phyloP scores from a whole-genome alignment of 2,329 filamentous ascomycete species.

The Onygenales sp. region DNA sequence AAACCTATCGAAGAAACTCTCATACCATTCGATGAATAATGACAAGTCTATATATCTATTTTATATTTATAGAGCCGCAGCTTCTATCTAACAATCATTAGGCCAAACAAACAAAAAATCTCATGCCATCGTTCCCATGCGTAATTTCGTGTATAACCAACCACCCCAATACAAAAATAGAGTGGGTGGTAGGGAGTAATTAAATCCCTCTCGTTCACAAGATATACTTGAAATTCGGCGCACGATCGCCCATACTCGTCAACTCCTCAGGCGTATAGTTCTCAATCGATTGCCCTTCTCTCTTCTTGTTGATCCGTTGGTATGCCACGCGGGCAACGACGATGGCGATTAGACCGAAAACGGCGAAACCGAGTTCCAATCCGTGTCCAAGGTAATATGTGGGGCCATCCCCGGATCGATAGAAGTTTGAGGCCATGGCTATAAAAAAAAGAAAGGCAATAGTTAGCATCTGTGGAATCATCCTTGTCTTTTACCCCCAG shows the following conservation, averaged over 20 bases:
- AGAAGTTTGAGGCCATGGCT: slow-evolving; percentile 66
- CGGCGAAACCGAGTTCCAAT: slow-evolving; percentile 42
- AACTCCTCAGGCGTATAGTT: slow-evolving; percentile 43
- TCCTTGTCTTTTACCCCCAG: neutral
- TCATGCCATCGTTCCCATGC: too few relatives aligned
- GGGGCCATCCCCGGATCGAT: slow-evolving; percentile 43
- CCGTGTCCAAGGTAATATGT: slow-evolving; percentile 43
- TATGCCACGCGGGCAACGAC: slow-evolving; percentile 44
- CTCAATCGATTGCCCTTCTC: slow-evolving; percentile 37
- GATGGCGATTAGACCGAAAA: slow-evolving; percentile 37
- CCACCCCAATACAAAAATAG: neutral
- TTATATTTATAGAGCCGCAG: too few relatives aligned
- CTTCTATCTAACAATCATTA: too few relatives aligned
- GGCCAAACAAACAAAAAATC: too few relatives aligned
- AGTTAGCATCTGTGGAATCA: neutral
- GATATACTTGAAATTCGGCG: slow-evolving; percentile 55
- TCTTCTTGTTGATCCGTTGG: slow-evolving; percentile 47
- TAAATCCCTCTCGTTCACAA: slow-evolving; percentile 21
- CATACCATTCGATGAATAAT: too few relatives aligned
- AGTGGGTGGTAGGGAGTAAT: neutral
- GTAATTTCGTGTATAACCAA: neutral
- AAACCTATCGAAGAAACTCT: too few relatives aligned
- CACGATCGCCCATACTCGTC: slow-evolving; percentile 51
- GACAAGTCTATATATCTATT: too few relatives aligned
- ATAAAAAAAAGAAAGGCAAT: slow-evolving; percentile 1